Evolutionary conservation across 2,329 filamentous ascomycete species (phyloP).

Genomic region (Beauveria scarabaeidicola): DNA sequence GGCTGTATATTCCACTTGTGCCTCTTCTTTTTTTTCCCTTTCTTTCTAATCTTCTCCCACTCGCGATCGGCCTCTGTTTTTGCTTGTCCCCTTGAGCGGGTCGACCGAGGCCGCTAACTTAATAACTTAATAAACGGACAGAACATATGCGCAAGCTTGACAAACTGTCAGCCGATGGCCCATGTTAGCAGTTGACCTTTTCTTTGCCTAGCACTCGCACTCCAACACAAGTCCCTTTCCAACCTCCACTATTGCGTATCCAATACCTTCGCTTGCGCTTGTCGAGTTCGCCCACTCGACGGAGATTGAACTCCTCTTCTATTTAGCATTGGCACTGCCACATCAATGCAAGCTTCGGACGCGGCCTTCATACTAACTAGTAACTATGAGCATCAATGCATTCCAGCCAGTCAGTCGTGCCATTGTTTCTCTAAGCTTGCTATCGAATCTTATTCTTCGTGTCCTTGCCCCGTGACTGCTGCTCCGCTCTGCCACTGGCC

Average conservation of each 20-base stretch:
- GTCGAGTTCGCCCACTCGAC: not conserved
- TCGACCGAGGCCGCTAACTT: slow-evolving; percentile 16
- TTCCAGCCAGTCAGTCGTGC: not conserved
- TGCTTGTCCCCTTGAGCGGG: not conserved
- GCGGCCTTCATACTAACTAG: not conserved
- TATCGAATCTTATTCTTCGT: not conserved
- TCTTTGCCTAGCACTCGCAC: not conserved
- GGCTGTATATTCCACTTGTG: too few relatives aligned
- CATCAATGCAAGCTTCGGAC: not conserved
- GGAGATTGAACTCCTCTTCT: slow-evolving; percentile 12
- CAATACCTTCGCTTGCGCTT: not conserved
- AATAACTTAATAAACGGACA: not conserved
- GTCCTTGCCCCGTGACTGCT: not conserved
- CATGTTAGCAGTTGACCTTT: slow-evolving; percentile 5
- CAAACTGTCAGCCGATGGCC: not conserved
- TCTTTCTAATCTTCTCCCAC: too few relatives aligned
- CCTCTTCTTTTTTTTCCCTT: too few relatives aligned
- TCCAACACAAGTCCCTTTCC: not conserved
- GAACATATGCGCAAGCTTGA: slow-evolving; percentile 1
- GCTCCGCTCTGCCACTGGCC: too few relatives aligned
- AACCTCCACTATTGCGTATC: slow-evolving; percentile 9
- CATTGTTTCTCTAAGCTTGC: not conserved
- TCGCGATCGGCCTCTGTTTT: too few relatives aligned
- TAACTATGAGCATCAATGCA: not conserved
- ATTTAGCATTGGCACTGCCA: slow-evolving; percentile 8